Evolutionary conservation across 371 early-diverging fungal species (phyloP).

Genomic region (Mortierella sp.): DNA sequence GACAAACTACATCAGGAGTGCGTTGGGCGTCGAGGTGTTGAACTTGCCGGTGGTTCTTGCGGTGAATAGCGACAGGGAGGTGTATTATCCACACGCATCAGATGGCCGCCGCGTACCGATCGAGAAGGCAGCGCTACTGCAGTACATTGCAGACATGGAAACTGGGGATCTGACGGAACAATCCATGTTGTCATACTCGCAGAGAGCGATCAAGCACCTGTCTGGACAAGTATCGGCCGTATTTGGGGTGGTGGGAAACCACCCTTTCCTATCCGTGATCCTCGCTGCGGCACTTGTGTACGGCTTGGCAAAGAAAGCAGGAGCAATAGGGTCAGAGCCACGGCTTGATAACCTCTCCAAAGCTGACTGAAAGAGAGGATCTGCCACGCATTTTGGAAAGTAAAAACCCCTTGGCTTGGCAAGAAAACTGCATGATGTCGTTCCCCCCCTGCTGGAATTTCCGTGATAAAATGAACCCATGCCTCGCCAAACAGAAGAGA

Average conservation of each 20-base stretch:
- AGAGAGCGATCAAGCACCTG: conserved; percentile 19
- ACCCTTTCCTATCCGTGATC: conserved; percentile 27
- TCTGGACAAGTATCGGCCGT: conserved; percentile 13
- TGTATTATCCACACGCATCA: conserved; percentile 20
- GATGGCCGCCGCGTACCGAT: conserved; percentile 39
- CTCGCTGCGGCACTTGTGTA: conserved; percentile 9
- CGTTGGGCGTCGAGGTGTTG: conserved; percentile 19
- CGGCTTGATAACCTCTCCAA: conserved; percentile 27
- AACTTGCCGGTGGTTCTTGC: conserved; percentile 38
- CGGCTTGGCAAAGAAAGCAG: conserved; percentile 17
- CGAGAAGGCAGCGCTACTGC: conserved; percentile 24
- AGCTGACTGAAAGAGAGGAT: conserved; percentile 29
- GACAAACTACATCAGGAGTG: conserved; percentile 38
- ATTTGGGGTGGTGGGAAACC: conserved; percentile 13
- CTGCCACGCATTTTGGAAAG: not conserved
- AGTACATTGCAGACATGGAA: conserved; percentile 34
- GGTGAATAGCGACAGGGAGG: conserved; percentile 30
- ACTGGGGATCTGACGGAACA: conserved; percentile 17
- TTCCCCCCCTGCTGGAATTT: no score
- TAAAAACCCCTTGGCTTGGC: not conserved
- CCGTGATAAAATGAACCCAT: no score
- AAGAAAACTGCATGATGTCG: no score
- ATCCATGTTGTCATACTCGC: conserved; percentile 31
- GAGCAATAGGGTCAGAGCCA: conserved; percentile 13
- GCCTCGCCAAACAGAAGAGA: no score